A percentile compares a stretch with the other conserved stretches of the same genome.
Conservation (phyloP, 1,284 basidiomycete species). For the Xerocomus tenax region DNA sequence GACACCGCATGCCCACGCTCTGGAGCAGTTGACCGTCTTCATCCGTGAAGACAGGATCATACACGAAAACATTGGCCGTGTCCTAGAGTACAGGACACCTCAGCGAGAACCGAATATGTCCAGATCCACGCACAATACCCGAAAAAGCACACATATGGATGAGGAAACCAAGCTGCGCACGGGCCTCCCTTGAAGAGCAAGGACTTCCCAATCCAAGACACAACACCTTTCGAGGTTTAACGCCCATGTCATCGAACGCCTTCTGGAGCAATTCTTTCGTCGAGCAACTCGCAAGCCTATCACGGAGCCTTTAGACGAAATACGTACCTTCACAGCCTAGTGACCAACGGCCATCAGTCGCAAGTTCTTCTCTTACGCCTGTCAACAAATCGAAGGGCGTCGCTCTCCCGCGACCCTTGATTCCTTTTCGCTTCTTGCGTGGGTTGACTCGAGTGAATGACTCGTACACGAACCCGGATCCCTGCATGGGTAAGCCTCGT, state of each 20-base stretch:
- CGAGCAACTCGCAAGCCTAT: neutral
- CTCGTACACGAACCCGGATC: constrained; percentile 30
- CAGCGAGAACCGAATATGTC: neutral
- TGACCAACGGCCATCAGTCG: constrained; percentile 36
- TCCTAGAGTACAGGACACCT: constrained; percentile 32
- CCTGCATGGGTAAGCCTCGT: constrained; percentile 15
- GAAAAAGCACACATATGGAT: constrained; percentile 44
- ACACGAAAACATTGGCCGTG: constrained; percentile 42
- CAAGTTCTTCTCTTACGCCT: constrained; percentile 34
- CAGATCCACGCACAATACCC: constrained; percentile 45
- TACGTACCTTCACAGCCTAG: constrained; percentile 32
- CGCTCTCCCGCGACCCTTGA: constrained; percentile 17
- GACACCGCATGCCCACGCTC: constrained; percentile 40
- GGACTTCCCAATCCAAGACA: constrained; percentile 70
- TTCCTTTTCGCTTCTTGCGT: constrained; percentile 32
- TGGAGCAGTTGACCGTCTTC: constrained; percentile 48
- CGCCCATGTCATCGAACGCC: constrained; percentile 24
- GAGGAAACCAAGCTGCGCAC: constrained; percentile 60
- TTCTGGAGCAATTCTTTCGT: constrained; percentile 32
- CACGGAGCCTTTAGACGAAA: constrained; percentile 6
- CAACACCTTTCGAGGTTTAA: constrained; percentile 31
- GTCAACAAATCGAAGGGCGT: constrained; percentile 29
- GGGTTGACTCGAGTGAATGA: constrained; percentile 36
- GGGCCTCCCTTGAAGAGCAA: constrained; percentile 47
- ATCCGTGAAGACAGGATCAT: constrained; percentile 63